phyloP scores from a whole-genome alignment of 2,329 filamentous ascomycete genomes.

The Claviceps pazoutovae region DNA sequence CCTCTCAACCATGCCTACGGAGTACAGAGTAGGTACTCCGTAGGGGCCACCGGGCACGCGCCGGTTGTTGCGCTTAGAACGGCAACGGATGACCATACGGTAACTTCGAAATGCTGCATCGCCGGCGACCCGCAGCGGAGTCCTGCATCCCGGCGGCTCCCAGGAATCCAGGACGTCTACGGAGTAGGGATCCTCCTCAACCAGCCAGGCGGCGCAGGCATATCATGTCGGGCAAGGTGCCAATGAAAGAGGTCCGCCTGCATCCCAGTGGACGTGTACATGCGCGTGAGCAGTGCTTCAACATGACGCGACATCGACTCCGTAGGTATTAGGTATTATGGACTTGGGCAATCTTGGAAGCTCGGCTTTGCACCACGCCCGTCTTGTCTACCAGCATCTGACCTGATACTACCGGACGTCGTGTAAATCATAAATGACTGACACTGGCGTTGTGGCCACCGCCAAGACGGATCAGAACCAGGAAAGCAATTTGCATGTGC shows the following conservation, averaged over 20 bases:
- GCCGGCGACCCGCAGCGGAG: not conserved
- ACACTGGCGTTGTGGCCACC: not conserved
- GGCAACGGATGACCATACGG: constrained; percentile 11
- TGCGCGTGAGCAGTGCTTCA: not conserved
- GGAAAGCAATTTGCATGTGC: not conserved
- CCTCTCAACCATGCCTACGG: constrained; percentile 15
- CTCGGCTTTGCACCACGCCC: not conserved
- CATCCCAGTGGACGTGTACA: not conserved
- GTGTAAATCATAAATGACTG: not conserved
- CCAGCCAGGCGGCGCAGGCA: constrained; percentile 3
- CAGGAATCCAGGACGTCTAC: not conserved
- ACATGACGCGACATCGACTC: not conserved
- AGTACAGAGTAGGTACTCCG: no score
- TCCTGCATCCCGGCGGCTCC: not conserved
- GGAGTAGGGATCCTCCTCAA: not conserved
- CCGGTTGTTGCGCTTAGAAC: constrained; percentile 10
- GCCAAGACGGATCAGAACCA: not conserved
- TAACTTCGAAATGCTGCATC: not conserved
- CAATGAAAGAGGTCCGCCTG: not conserved
- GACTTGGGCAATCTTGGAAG: not conserved
- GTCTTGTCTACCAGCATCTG: not conserved
- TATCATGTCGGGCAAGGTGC: not conserved
- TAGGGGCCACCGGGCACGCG: not conserved
- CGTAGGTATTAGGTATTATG: not conserved
- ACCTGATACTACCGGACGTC: not conserved